Conservation (phyloP, 1,139 yeast genomes). For the Taphrina wiesneri region DNA sequence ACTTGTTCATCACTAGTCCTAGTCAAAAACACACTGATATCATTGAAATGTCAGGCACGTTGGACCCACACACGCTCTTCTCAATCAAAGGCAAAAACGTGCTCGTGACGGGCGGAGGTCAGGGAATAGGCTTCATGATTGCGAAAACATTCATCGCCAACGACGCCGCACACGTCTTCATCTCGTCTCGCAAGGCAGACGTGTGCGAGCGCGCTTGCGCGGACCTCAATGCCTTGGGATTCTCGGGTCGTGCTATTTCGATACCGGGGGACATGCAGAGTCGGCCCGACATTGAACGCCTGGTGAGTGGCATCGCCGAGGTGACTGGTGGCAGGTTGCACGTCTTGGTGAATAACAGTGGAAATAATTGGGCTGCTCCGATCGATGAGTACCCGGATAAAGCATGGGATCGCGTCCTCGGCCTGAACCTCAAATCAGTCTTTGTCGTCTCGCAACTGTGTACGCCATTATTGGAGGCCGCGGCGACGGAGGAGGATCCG, state of each 20-base stretch:
- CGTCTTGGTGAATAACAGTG: slow-evolving; percentile 74
- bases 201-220: slow-evolving; percentile 65
- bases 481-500: slow-evolving; percentile 63
- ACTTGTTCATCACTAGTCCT: too few relatives aligned
- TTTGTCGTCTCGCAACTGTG: slow-evolving; percentile 67
- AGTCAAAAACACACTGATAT: not conserved
- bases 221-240: slow-evolving; percentile 53
- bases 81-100: slow-evolving; percentile 65
- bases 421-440: slow-evolving; percentile 70
- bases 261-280: slow-evolving; percentile 64
- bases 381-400: slow-evolving; percentile 61
- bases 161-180: slow-evolving; percentile 47
- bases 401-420: slow-evolving; percentile 60
- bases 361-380: slow-evolving; percentile 77
- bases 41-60: not conserved
- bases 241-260: slow-evolving; percentile 53
- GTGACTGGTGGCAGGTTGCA: slow-evolving; percentile 52
- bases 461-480: slow-evolving; percentile 57
- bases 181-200: slow-evolving; percentile 64
- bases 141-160: slow-evolving; percentile 23
- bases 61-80: slow-evolving; percentile 39
- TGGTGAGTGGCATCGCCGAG: slow-evolving; percentile 52
- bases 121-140: slow-evolving; percentile 31
- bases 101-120: slow-evolving; percentile 73
- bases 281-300: slow-evolving; percentile 54